Base-by-base conservation (phyloP, 495 filamentous ascomycete genomes). In the Podospora australis region DNA sequence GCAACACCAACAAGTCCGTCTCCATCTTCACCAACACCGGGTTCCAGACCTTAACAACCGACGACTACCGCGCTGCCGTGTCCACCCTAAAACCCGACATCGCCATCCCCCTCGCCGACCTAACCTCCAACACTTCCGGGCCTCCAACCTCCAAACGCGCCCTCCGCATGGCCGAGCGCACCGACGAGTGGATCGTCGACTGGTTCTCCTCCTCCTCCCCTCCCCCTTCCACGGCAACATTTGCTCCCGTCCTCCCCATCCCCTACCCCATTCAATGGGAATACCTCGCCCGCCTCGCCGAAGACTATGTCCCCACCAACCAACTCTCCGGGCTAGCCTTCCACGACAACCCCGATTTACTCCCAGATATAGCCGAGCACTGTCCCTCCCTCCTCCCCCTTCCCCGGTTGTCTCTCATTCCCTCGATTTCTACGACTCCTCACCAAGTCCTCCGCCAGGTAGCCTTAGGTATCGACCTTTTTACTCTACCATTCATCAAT, bases 81-180 rank as follows among this genome's bases (percentile, higher is more conserved):
- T 64, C 72, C 40, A 75, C 69, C 30, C 67, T 96, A 14, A 70
- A 70, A 8, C 89, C 94, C 0, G 92, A 97, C 67, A 84, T 96
- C 42, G 79, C 81, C 28, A 74, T 98, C 20, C 82, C 80, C 1
- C 66, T 95, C 42, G 82, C 82, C 13, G 92, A 98, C 65, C 67
- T 96, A 21, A 77, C 84, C 1, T 70, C 79, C 44, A 70, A 79
- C 43, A 72, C 78, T 0, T 62, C 72, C 34, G 44, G 50, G 26
- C 49, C 54, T 7, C 79, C 87, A 0, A 83, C 84, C 9, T 66
- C 72, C 21, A 92, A 89, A 54, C 71, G 90, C 26, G 75, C 78
- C 16, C 77, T 78, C 7, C 90, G 86, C 63, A 96, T 96, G 86
- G 83, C 79, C 3, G 88, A 94, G 54, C 71, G 92, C 41, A 94